Evolutionary conservation across 192 early-diverging fungal genomes (phyloP), one percentile per base, ranked within the genome.

Genomic region (Obelidium mucronatum): DNA sequence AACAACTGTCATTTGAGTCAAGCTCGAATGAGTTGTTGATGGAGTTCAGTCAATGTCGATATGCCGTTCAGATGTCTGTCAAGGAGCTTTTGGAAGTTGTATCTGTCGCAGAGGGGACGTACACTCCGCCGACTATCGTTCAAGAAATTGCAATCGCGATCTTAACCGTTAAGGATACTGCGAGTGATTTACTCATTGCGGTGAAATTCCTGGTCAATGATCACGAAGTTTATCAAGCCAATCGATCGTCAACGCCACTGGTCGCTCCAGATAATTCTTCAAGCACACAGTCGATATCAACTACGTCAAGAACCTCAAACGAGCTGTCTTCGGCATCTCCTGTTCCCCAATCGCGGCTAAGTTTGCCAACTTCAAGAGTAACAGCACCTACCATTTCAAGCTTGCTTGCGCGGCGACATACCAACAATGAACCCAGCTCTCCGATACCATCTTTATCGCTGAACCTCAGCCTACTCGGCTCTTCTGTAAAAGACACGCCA

Each of bases 61-160:
- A 91, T 54, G 73, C 81, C 5, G 77, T 93, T 30, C 88, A 89
- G 83, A 90, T 89, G 72, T 87, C 85, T 60, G 78, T 91, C 40
- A 84, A 90, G 1, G 82, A 80, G 19, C 73, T 92, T 22, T 88
- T 92, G 35, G 92, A 88, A 78, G 79, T 81, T 8, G 88, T 87
- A 30, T 82, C 87, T 37, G 77, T 81, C 6, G 83, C 87, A 1
- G 84, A 90, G 0, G 80, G 82, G 44, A 82, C 80, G 2, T 78
- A 84, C 69, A 78, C 87, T 26, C 82, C 84, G 36, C 66, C 75
- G 30, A 82, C 86, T 48, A 86, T 85, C 3, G 40, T 86, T 6
- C 84, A 91, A 31, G 82, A 88, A 71, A 78, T 91, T 1, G 89
- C 90, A 58, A 87, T 86, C 40, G 81, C 85, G 0, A 81, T 87